Conservation (phyloP, 352 stramenopile species). For the Phytopythium aichiense region DNA sequence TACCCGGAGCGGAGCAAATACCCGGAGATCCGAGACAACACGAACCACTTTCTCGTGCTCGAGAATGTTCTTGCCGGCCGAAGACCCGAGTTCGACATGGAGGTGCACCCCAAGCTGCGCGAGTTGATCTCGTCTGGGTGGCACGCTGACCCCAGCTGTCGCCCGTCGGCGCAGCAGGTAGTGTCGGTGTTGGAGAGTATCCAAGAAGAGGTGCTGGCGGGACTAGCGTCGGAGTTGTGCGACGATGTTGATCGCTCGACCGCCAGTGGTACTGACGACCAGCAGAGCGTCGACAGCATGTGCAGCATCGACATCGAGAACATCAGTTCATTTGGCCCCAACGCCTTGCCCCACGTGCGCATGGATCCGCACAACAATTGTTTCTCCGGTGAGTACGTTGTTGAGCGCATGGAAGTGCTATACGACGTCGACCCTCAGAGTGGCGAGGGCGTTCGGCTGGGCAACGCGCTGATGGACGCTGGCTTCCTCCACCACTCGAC, state of each 20-base stretch:
- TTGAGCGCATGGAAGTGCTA: slow-evolving; percentile 35
- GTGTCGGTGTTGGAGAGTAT: slow-evolving; percentile 45
- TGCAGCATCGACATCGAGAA: background rate
- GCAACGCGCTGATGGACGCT: slow-evolving; percentile 56
- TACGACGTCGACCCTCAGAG: slow-evolving; percentile 13
- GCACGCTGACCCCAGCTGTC: slow-evolving; percentile 40
- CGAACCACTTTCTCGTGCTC: slow-evolving; percentile 52
- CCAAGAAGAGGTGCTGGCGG: slow-evolving; percentile 54
- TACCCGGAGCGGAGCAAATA: slow-evolving; percentile 51
- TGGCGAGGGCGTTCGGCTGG: slow-evolving; percentile 37
- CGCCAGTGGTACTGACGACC: background rate
- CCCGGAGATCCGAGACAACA: slow-evolving; percentile 15
- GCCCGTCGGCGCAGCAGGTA: slow-evolving; percentile 44
- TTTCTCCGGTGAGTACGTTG: slow-evolving; percentile 23
- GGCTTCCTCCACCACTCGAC: slow-evolving; percentile 49
- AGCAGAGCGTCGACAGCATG: background rate
- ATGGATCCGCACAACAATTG: slow-evolving; percentile 13
- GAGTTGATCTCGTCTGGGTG: slow-evolving; percentile 55
- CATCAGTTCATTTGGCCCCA: too few relatives aligned
- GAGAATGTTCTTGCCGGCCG: slow-evolving; percentile 40
- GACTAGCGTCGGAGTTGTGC: slow-evolving; percentile 41
- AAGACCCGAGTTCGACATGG: slow-evolving; percentile 36
- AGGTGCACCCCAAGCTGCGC: slow-evolving; percentile 37
- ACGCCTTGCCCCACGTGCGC: background rate
- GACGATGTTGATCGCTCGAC: slow-evolving; percentile 25